Conservation (phyloP, 305 asterid species). For the Solanum aculeatissimum region DNA sequence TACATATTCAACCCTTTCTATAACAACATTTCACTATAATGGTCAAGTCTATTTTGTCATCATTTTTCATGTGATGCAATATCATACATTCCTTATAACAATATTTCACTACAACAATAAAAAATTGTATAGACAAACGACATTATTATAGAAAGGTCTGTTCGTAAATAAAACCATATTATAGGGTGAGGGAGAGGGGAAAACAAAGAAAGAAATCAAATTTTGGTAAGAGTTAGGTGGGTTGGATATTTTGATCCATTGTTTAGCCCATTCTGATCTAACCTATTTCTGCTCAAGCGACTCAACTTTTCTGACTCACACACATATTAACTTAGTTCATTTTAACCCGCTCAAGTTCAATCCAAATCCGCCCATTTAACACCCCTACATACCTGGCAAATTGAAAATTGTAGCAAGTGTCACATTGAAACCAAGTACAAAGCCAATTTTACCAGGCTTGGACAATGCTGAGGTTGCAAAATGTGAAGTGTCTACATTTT, state of each 20-base stretch:
- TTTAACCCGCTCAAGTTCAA: background rate
- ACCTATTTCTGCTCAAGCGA: background rate
- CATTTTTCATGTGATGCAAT: background rate
- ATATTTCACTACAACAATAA: background rate
- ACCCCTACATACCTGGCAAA: slow-evolving; percentile 24
- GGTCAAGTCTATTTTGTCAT: background rate
- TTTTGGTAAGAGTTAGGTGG: background rate
- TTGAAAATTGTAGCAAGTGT: slow-evolving; percentile 22
- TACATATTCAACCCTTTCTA: background rate
- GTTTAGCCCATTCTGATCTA: background rate
- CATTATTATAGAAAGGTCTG: background rate
- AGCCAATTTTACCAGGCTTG: slow-evolving; percentile 19
- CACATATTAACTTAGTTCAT: background rate
- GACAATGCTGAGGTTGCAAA: slow-evolving; percentile 47
- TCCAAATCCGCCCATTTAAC: background rate
- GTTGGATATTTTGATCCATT: background rate
- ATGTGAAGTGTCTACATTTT: slow-evolving; percentile 16
- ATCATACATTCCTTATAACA: background rate
- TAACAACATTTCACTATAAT: background rate
- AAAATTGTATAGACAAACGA: background rate
- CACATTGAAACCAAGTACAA: slow-evolving; percentile 26
- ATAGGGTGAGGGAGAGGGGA: background rate
- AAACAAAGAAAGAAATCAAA: background rate
- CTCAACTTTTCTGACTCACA: background rate
- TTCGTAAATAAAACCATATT: background rate